phyloP scores from a whole-genome alignment of 2,329 filamentous ascomycete species.

The Zopfia rhizophila region DNA sequence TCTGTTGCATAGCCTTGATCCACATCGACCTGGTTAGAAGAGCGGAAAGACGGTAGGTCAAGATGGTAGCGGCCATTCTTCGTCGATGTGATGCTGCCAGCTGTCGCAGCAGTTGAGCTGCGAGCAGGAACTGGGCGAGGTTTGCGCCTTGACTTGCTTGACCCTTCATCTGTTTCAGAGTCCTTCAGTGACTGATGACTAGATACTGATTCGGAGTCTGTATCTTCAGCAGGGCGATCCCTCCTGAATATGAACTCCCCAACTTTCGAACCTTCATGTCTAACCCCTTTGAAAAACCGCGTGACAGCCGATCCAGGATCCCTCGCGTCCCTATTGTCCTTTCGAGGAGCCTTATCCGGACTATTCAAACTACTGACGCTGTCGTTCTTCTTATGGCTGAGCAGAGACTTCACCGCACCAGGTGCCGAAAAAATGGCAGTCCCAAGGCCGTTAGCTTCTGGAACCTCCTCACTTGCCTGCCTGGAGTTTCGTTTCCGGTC shows the following conservation, averaged over 20 bases:
- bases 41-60: conserved; percentile 49
- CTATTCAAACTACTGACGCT: conserved; percentile 48
- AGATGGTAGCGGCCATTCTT: conserved; percentile 41
- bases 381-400: conserved; percentile 50
- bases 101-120: conserved; percentile 36
- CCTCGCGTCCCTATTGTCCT: conserved; percentile 53
- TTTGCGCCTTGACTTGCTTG: conserved; percentile 20
- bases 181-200: conserved; percentile 56
- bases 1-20: conserved; percentile 31
- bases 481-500: conserved; percentile 40
- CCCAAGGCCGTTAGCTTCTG: conserved; percentile 40
- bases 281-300: conserved; percentile 81
- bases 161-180: conserved; percentile 41
- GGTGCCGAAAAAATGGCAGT: conserved; percentile 45
- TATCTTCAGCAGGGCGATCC: conserved; percentile 58
- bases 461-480: conserved; percentile 44
- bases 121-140: conserved; percentile 44
- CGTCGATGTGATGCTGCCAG: conserved; percentile 32
- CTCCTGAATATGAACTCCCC: conserved; percentile 70
- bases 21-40: conserved; percentile 41
- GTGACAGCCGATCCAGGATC: conserved; percentile 67
- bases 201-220: conserved; percentile 55
- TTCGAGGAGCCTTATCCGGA: conserved; percentile 38
- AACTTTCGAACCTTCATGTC: conserved; percentile 70
- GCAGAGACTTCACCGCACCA: conserved; percentile 43